A percentile compares a stretch with the other conserved stretches of the same genome.
phyloP scores from a whole-genome alignment of 768 basidiomycete genomes.

The Termitomyces sp. region DNA sequence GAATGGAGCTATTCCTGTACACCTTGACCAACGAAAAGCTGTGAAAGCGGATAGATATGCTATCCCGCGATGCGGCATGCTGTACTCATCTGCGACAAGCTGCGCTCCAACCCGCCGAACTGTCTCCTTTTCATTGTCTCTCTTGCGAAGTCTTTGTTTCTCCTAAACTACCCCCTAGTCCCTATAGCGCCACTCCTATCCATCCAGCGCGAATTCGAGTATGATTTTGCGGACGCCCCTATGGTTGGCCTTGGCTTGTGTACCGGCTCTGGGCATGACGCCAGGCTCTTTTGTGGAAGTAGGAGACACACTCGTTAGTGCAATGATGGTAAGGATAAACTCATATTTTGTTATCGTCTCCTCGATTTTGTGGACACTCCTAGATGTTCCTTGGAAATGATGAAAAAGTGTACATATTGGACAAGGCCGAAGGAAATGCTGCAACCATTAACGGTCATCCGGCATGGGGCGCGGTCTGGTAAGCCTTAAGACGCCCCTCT shows the following conservation, averaged over 20 bases:
- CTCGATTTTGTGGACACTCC: background rate
- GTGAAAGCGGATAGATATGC: background rate
- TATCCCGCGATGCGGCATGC: background rate
- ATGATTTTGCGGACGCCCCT: conserved; percentile 16
- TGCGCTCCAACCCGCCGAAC: background rate
- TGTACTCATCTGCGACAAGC: background rate
- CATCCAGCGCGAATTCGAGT: background rate
- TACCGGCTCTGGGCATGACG: conserved; percentile 25
- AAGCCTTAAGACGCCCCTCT: conserved; percentile 3
- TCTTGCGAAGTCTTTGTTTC: background rate
- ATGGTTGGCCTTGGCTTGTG: conserved; percentile 31
- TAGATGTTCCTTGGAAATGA: conserved; percentile 79
- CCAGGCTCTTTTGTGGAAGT: conserved; percentile 41
- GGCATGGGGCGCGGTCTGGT: conserved; percentile 73
- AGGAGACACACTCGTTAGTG: conserved; percentile 41
- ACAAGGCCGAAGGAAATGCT: conserved; percentile 81
- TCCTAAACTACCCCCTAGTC: conserved; percentile 2
- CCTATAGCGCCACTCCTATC: conserved; percentile 1
- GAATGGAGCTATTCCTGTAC: background rate
- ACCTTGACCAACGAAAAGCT: background rate
- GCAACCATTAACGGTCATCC: conserved; percentile 62
- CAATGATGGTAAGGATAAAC: conserved; percentile 42
- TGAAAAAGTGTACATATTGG: conserved; percentile 81
- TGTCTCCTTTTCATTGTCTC: conserved; percentile 1
- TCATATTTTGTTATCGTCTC: background rate